A percentile compares a stretch with the other conserved stretches of the same genome.
Evolutionary conservation across 164 flowering plant genomes (phyloP).

Genomic region (Platanus orientalis): DNA sequence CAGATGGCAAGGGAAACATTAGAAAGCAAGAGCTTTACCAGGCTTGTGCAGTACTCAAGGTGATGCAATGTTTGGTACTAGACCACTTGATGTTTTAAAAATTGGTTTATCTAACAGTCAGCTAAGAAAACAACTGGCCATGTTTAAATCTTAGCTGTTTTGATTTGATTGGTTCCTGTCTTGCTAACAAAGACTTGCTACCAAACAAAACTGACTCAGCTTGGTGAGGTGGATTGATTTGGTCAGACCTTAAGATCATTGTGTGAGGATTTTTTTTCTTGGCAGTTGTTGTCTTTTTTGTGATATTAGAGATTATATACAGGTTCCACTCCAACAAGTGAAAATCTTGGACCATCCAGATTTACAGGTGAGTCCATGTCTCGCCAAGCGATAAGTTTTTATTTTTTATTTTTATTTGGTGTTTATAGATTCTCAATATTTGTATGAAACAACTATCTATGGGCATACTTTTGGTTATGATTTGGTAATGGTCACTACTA

Average conservation of each 20-base stretch:
- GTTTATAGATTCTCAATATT: not conserved
- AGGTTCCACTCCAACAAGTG: constrained; percentile 71
- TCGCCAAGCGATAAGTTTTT: not conserved
- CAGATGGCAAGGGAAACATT: constrained; percentile 67
- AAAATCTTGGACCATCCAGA: constrained; percentile 71
- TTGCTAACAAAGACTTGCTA: not conserved
- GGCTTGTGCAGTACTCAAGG: constrained; percentile 77
- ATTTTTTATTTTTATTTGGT: not conserved
- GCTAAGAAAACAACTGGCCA: not conserved
- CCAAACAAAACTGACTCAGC: not conserved
- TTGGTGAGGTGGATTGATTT: not conserved
- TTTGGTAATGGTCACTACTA: constrained; percentile 21
- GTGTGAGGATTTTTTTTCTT: too few relatives aligned
- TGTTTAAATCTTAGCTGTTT: not conserved
- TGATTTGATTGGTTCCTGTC: not conserved
- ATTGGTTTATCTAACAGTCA: not conserved
- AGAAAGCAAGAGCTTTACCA: constrained; percentile 71
- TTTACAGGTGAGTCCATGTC: constrained; percentile 56
- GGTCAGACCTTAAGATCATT: not conserved
- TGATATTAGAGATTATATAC: constrained; percentile 17
- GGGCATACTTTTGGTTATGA: constrained; percentile 1
- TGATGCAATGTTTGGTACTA: constrained; percentile 17
- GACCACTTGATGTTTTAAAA: not conserved
- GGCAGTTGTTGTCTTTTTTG: constrained; percentile 1
- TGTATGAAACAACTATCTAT: constrained; percentile 1